Evolutionary conservation across 768 basidiomycete genomes (phyloP).

Genomic region (Xanthoconium stramineum): DNA sequence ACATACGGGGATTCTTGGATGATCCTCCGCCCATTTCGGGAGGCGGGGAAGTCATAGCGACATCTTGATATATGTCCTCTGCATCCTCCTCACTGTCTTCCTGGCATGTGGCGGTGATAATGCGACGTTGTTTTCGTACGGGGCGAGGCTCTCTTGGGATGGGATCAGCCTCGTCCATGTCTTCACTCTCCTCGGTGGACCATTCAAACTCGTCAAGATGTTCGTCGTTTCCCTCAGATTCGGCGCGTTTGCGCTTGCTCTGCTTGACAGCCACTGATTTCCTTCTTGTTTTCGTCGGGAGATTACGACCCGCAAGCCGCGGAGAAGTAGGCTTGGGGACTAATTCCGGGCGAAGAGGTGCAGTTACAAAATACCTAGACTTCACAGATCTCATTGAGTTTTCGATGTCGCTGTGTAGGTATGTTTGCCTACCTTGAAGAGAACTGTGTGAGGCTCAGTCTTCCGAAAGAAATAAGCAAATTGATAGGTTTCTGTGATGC

Average conservation of each 20-base stretch:
- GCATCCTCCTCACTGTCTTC: slow-evolving; percentile 23
- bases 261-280: slow-evolving; percentile 7
- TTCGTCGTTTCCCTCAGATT: slow-evolving; percentile 39
- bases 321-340: slow-evolving; percentile 14
- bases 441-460: slow-evolving; percentile 75
- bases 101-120: slow-evolving; percentile 23
- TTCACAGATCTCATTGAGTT: slow-evolving; percentile 13
- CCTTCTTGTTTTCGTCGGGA: slow-evolving; percentile 23
- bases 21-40: neutral
- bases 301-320: neutral
- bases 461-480: slow-evolving; percentile 88
- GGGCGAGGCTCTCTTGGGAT: slow-evolving; percentile 23
- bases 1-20: neutral
- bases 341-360: slow-evolving; percentile 21
- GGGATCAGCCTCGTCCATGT: slow-evolving; percentile 9
- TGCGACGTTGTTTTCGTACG: slow-evolving; percentile 31
- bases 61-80: slow-evolving; percentile 9
- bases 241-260: slow-evolving; percentile 32
- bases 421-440: slow-evolving; percentile 63
- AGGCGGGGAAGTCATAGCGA: slow-evolving; percentile 14
- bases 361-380: slow-evolving; percentile 43
- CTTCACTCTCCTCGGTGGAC: slow-evolving; percentile 17
- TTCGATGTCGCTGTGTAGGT: neutral
- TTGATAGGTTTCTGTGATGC: slow-evolving; percentile 70
- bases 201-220: slow-evolving; percentile 26